Percentiles rank a stretch among this genome's conserved stretches.
phyloP scores from a whole-genome alignment of 1,284 basidiomycete genomes.

The Veloboletus limbatus region DNA sequence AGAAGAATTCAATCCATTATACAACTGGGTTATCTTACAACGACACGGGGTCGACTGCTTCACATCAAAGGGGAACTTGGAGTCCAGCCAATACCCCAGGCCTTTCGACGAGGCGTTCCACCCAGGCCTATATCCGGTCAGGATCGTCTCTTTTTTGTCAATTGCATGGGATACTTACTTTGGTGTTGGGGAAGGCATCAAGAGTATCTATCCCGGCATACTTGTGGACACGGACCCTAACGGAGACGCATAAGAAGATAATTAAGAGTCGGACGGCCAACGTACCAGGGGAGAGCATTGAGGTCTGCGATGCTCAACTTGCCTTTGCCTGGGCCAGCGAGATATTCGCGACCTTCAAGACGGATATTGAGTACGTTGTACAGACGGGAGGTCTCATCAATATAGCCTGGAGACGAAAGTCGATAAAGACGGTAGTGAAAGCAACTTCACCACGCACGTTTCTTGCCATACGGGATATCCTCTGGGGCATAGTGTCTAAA shows the following conservation, averaged over 20 bases:
- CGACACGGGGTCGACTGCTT: background rate
- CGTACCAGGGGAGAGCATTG: constrained; percentile 38
- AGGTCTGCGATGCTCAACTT: constrained; percentile 47
- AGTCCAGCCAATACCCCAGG: constrained; percentile 27
- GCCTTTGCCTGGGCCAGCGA: constrained; percentile 50
- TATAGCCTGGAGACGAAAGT: constrained; percentile 40
- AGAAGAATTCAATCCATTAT: background rate
- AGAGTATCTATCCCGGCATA: constrained; percentile 40
- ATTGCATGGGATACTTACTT: constrained; percentile 19
- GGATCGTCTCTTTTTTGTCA: background rate
- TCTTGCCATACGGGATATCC: constrained; percentile 39
- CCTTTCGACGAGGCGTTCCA: constrained; percentile 26
- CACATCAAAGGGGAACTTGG: constrained; percentile 11
- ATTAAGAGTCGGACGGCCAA: background rate
- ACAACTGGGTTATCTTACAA: background rate
- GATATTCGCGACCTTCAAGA: constrained; percentile 42
- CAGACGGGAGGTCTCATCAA: constrained; percentile 50
- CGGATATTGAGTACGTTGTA: constrained; percentile 53
- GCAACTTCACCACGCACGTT: constrained; percentile 22
- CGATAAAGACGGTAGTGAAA: background rate
- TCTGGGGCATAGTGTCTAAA: constrained; percentile 39
- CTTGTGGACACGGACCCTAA: constrained; percentile 40
- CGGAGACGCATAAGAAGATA: constrained; percentile 14
- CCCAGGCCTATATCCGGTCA: constrained; percentile 27
- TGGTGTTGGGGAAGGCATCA: constrained; percentile 41